Percentiles rank a stretch among this genome's conserved stretches.
Conservation (phyloP, 257 asterid genomes). For the Capsicum pubescens region DNA sequence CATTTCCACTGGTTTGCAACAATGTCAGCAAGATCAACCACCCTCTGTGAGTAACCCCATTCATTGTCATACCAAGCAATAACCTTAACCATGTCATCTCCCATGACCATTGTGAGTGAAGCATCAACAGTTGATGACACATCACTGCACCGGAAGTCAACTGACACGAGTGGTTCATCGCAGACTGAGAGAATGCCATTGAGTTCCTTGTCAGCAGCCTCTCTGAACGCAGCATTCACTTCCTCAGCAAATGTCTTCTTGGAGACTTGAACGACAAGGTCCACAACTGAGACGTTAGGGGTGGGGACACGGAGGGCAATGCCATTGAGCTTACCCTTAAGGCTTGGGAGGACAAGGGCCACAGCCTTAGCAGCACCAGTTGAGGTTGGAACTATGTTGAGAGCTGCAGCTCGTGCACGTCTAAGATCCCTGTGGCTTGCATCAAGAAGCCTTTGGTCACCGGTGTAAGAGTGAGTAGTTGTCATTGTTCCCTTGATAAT, state of each 20-base stretch:
- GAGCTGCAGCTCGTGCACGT: constrained; percentile 97
- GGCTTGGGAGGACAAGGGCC: constrained; percentile 89
- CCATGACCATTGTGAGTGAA: constrained; percentile 95
- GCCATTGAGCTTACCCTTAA: constrained; percentile 93
- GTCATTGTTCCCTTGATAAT: constrained; percentile 99
- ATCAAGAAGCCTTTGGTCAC: constrained; percentile 96
- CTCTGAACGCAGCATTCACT: constrained; percentile 91
- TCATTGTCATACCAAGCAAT: constrained; percentile 98
- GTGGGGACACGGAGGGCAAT: constrained; percentile 99
- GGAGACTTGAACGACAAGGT: constrained; percentile 89
- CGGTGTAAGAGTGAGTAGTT: constrained; percentile 99
- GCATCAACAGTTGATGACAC: constrained; percentile 92
- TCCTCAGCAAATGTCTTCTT: constrained; percentile 96
- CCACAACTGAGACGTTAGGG: constrained; percentile 91
- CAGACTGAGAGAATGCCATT: constrained; percentile 78
- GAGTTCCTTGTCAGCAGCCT: constrained; percentile 77
- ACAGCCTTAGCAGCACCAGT: constrained; percentile 98
- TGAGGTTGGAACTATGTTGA: constrained; percentile 94
- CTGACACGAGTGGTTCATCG: constrained; percentile 91
- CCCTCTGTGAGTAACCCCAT: constrained; percentile 99
- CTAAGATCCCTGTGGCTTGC: constrained; percentile 97
- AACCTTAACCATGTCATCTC: constrained; percentile 95
- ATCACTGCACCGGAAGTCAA: constrained; percentile 88
- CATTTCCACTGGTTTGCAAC: constrained; percentile 92
- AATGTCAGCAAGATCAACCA: constrained; percentile 96